Conservation (phyloP, 139 green algal genomes). For the Tetraselmis chui region DNA sequence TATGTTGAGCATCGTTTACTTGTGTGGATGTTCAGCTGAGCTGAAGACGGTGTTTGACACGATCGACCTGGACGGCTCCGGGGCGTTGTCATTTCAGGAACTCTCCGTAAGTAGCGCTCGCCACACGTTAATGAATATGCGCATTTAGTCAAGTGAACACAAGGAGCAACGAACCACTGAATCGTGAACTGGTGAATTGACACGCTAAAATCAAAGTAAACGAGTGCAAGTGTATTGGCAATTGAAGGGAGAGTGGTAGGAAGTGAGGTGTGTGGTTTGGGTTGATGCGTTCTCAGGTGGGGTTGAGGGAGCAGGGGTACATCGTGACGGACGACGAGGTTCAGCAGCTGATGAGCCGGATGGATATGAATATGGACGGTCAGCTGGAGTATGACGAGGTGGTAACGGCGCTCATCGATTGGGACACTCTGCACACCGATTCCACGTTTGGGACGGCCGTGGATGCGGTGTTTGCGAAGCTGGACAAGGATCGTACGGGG, state of each 20-base stretch:
- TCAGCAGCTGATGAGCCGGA: conserved; percentile 56
- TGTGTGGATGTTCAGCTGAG: conserved; percentile 7
- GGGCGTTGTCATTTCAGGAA: conserved; percentile 68
- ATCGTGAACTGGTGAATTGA: no score
- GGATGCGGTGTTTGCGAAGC: neutral
- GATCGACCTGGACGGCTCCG: conserved; percentile 63
- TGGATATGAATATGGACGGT: conserved; percentile 62
- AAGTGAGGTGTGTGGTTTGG: no score
- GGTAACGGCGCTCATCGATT: conserved; percentile 77
- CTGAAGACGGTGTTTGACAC: conserved; percentile 42
- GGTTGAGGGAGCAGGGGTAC: conserved; percentile 55
- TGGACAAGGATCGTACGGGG: neutral
- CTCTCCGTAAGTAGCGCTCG: conserved; percentile 36
- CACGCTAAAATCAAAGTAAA: no score
- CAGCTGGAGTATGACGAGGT: conserved; percentile 72
- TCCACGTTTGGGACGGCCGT: neutral
- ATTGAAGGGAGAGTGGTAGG: no score
- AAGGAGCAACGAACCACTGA: no score
- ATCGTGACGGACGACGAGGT: conserved; percentile 61
- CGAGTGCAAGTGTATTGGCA: no score
- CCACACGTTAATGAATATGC: no score
- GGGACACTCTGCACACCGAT: conserved; percentile 27
- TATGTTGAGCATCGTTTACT: neutral
- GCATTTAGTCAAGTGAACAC: no score
- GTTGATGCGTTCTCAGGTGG: conserved; percentile 19